Evolutionary conservation across 805 yeast genomes (phyloP), one percentile per base, ranked within the genome.

Genomic region (Starmerella riodocensis): DNA sequence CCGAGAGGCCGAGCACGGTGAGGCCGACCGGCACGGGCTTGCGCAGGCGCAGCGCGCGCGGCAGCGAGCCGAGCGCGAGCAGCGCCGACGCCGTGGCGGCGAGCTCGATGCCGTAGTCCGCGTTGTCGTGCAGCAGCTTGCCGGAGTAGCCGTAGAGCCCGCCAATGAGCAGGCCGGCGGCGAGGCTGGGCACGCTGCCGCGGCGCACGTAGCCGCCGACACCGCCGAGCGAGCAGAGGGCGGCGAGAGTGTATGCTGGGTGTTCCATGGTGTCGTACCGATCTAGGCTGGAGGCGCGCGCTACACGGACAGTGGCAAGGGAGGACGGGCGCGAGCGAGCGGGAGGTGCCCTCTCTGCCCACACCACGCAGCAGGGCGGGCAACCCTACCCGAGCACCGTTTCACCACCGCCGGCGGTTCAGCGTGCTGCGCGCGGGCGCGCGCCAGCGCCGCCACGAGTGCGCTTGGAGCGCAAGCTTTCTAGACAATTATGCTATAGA

Each of bases 11-110:
- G 42, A 83, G 55, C 13, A 66, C 63, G 12, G 77, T 62, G 47
- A 86, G 65, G 14, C 66, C 55, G 36, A 81, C 53, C 3, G 96
- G 96, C 41, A 86, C 71, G 0, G 93, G 88, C 55, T 80, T 80
- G 46, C 64, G 66, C 7, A 74, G 66, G 26, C 74, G 73, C 39
- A 72, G 45, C 7, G 83, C 74, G 54, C 96, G 71, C 25, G 74
- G 71, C n/a, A 78, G 49, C 22, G 93, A 85, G 7, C 88, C 86
- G 29, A 69, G 69, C 9, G 78, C 58, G 50, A 86, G 67, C 14
- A 80, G 53, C 1, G 74, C 50, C 4, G 93, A 77, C 1, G 86
- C 71, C 11, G 75, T 78, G 40, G 85, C 61, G 0, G 94, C 94
- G 14, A 79, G 56, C 56, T 81, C 86, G 48, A 86, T 67, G 32